Evolutionary conservation across 306 rosid species (phyloP).

Genomic region (Abrus precatorius): DNA sequence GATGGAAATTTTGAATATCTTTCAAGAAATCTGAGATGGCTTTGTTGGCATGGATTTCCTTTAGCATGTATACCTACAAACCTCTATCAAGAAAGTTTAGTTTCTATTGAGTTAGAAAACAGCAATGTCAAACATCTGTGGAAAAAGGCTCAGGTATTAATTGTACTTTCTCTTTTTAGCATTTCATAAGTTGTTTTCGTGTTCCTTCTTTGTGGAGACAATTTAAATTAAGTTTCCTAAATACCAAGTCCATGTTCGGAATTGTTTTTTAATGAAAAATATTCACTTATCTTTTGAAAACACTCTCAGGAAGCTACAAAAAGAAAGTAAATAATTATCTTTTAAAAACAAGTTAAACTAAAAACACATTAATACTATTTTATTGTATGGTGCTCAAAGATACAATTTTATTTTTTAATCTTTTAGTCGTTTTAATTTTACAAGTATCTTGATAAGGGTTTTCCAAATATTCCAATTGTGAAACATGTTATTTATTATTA

Average conservation of each 20-base stretch:
- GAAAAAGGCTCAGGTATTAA: background rate
- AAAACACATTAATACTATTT: background rate
- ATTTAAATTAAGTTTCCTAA: no score
- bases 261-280: no score
- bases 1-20: background rate
- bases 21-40: background rate
- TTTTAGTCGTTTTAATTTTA: no score
- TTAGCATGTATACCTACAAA: background rate
- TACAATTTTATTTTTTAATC: background rate
- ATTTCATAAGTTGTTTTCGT: background rate
- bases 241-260: no score
- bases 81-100: background rate
- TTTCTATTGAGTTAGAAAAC: background rate
- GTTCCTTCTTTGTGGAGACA: no score
- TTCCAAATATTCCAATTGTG: no score
- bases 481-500: no score
- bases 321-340: no score
- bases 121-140: background rate
- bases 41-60: constrained; percentile 1
- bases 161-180: background rate
- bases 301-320: no score
- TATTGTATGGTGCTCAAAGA: background rate
- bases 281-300: no score
- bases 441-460: no score
- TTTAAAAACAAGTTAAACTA: no score